Base-by-base conservation (phyloP, 164 flowering plant species). In the Buxus sempervirens region DNA sequence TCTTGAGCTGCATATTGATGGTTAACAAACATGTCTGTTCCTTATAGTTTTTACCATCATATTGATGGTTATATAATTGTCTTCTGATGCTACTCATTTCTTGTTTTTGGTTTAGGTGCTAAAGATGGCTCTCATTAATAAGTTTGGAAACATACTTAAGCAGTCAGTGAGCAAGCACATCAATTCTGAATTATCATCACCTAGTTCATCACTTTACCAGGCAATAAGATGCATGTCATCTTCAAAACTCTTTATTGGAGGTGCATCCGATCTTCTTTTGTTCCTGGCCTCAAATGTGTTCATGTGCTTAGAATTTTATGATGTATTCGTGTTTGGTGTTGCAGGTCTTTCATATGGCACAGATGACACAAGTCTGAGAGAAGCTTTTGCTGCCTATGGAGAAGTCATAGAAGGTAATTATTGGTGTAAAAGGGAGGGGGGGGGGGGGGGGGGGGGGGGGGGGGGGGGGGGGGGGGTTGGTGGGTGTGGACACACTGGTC, bases 171-270 rank as follows among this genome's bases (percentile, higher is more conserved):
- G 70, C 68, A 79, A 67, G 60, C 68, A 77, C n/a, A 54, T 69
- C 32, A 73, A 23, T 20, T 63, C 74, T 26, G 73, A 75, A 28
- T 45, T 74, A 12, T 72, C 79, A 49, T 68, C 70, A 26, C 70
- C 83, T 1, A 81, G 58, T 58, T 72, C 83, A 55, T 79, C 84
- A 9, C 57, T 82, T 22, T 75, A 58, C 64, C 88, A 82, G 64
- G 81, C 83, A 24, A 71, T 79, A 65, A 75, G 88, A 73, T 73
- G 75, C 82, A 81, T 82, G 84, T 80, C 85, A 23, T 76, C 82
- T 62, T 76, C 86, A 54, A 82, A 85, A 68, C 65, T 85, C 56
- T 85, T 85, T 60, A 57, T 85, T 70, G 88, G 88, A 76, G 88
- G 88, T 85, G 24, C 45, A 23, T 21, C 6, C n/a, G 8, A 7